These are phyloP conservation scores for Thraustochytrium striatum DNA, from an alignment of 352 stramenopile genomes.

Conservation along the genomic window DNA sequence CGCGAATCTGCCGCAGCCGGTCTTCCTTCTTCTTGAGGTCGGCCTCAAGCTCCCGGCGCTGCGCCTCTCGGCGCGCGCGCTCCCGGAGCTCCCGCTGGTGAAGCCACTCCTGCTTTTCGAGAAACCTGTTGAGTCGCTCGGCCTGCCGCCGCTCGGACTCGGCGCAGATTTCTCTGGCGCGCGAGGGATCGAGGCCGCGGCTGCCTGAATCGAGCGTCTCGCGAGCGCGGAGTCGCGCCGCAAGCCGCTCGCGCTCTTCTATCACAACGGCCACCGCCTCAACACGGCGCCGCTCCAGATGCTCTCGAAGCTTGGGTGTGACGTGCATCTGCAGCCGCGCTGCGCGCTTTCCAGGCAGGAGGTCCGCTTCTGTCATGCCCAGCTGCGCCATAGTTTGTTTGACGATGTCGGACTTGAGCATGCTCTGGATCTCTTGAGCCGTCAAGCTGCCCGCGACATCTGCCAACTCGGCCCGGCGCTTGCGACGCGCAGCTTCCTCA, in stretches of 20 bases:
- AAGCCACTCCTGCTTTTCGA: background rate
- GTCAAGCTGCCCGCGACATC: background rate
- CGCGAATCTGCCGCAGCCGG: no score
- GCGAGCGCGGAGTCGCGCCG: background rate
- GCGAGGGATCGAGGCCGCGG: background rate
- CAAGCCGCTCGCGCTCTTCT: background rate
- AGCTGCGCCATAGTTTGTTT: slow-evolving; percentile 1
- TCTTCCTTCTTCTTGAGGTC: no score
- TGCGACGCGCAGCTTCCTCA: background rate
- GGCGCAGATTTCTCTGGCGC: background rate
- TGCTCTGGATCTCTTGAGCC: background rate
- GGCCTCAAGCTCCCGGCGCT: no score
- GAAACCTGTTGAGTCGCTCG: background rate
- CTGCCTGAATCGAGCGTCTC: background rate
- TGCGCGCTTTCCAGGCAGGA: background rate
- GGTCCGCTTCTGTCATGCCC: background rate
- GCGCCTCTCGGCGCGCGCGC: background rate
- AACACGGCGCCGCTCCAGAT: background rate
- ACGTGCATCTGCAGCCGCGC: background rate
- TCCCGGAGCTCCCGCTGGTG: background rate
- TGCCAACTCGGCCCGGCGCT: background rate
- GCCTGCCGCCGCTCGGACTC: background rate
- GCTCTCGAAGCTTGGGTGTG: background rate
- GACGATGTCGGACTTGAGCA: background rate
- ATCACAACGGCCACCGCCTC: background rate